Base-by-base conservation (phyloP, 2,329 filamentous ascomycete genomes). In the Gyromitra esculenta region DNA sequence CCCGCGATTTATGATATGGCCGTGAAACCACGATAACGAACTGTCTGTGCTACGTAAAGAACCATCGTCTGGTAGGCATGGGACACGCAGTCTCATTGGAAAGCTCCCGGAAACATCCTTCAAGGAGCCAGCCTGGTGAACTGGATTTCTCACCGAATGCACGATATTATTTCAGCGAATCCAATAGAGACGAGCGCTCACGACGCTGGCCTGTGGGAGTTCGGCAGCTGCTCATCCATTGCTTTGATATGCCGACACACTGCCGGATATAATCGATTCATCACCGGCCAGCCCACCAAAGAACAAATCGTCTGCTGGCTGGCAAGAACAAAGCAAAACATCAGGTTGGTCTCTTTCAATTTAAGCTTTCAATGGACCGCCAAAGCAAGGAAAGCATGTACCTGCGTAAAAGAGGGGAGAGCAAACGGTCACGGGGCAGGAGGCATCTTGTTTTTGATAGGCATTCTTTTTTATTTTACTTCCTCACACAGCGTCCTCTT, bases 281-380 rank as follows among this genome's bases (percentile, higher is more conserved):
- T 52, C 45, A 74, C 72, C 57, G 45, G 48, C 37, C 59, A 75
- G 60, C 43, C 65, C 72, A 59, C 57, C 57, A 68, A 74, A 57
- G 35, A 59, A 39, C 57, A 15, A 66, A 43, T 43, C 31, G 35
- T 56, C 25, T 31, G 4, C 25, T 31, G 25, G 25, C 25, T 31
- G 25, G 25, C 25, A 8, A 41, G 63, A 63, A 75, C 72, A 70
- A 75, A 70, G 65, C 65, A 64, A 68, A 70, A 39, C 59, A 13
- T 25, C 41, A 48, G 41, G 31, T 31, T 56, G 21, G 37, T 41
- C 63, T 39, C 31, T 52, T 39, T 67, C 25, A 31, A 56, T 64
- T 75, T 75, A 75, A 75, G 48, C 50, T 75, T 74, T 69, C 43
- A 54, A 39, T 64, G 72, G 57, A 48, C 25, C n/a, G 21, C 11